Evolutionary conservation across 192 early-diverging fungal species (phyloP).

Genomic region (Paraglomus brasilianum): DNA sequence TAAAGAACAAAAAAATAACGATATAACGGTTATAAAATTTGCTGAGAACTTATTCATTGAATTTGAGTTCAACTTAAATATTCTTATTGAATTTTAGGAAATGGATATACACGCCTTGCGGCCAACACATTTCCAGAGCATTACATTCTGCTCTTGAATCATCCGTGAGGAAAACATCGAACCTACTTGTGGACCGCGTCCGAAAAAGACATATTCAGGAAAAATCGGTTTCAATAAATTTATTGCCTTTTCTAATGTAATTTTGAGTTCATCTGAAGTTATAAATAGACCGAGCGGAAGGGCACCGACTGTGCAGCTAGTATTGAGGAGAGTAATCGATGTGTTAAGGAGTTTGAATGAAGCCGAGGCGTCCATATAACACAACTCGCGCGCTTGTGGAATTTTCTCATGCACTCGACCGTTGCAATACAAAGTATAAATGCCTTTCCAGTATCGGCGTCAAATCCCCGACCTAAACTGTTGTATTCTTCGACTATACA

Average conservation of each 20-base stretch:
- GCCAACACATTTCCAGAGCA: background rate
- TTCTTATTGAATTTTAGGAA: background rate
- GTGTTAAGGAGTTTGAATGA: conserved; percentile 13
- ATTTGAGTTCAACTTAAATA: no score
- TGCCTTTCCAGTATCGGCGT: background rate
- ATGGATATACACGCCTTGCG: background rate
- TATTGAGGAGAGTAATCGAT: conserved; percentile 4
- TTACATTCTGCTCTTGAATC: background rate
- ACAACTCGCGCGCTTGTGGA: background rate
- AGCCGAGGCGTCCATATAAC: conserved; percentile 7
- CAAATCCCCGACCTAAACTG: background rate
- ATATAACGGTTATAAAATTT: no score
- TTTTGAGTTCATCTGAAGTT: conserved; percentile 7
- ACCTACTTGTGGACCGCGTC: background rate
- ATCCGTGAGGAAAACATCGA: background rate
- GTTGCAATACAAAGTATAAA: conserved; percentile 16
- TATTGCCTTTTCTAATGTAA: conserved; percentile 6
- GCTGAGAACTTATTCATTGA: no score
- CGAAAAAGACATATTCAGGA: conserved; percentile 1
- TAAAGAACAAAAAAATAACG: no score
- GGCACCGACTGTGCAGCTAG: background rate
- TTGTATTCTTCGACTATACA: background rate
- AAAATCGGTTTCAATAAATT: conserved; percentile 7
- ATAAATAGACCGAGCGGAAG: conserved; percentile 15
- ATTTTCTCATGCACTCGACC: conserved; percentile 11